Percentiles rank a stretch among this genome's conserved stretches.
Evolutionary conservation across 805 yeast species (phyloP).

Genomic region (Saccharomycopsis selenospora): DNA sequence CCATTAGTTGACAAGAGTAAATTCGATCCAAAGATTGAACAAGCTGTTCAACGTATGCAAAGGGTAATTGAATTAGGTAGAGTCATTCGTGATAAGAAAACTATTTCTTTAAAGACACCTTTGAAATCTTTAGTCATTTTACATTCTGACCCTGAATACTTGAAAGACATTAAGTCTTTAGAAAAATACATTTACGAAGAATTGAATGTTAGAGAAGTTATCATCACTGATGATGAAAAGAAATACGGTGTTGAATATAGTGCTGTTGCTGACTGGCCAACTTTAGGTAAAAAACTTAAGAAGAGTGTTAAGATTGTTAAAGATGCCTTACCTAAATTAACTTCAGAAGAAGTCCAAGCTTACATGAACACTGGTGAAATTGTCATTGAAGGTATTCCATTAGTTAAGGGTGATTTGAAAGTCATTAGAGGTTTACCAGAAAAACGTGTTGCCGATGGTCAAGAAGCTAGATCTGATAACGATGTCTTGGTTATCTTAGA

Average conservation of each 20-base stretch:
- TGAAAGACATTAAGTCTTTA: conserved; percentile 71
- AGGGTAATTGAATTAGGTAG: conserved; percentile 94
- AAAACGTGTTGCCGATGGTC: conserved; percentile 50
- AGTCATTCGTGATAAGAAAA: conserved; percentile 92
- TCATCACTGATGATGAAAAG: conserved; percentile 84
- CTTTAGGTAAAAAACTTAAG: conserved; percentile 93
- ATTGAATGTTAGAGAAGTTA: conserved; percentile 77
- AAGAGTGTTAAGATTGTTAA: conserved; percentile 90
- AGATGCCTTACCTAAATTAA: conserved; percentile 78
- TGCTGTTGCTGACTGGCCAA: conserved; percentile 99
- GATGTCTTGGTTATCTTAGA: conserved; percentile 89
- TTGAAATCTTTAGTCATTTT: conserved; percentile 79
- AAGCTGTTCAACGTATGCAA: conserved; percentile 93
- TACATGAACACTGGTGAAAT: conserved; percentile 69
- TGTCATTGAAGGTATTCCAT: conserved; percentile 81
- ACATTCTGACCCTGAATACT: conserved; percentile 68
- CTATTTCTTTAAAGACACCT: conserved; percentile 91
- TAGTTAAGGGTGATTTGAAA: conserved; percentile 80
- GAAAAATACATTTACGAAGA: conserved; percentile 80
- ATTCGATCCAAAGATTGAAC: conserved; percentile 75
- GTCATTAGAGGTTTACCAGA: conserved; percentile 87
- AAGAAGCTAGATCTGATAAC: conserved; percentile 79
- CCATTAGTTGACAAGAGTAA: conserved; percentile 78
- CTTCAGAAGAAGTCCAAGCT: conserved; percentile 75
- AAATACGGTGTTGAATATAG: conserved; percentile 87